Evolutionary conservation across 192 early-diverging fungal species (phyloP).

Genomic region (Coemansia reversa): DNA sequence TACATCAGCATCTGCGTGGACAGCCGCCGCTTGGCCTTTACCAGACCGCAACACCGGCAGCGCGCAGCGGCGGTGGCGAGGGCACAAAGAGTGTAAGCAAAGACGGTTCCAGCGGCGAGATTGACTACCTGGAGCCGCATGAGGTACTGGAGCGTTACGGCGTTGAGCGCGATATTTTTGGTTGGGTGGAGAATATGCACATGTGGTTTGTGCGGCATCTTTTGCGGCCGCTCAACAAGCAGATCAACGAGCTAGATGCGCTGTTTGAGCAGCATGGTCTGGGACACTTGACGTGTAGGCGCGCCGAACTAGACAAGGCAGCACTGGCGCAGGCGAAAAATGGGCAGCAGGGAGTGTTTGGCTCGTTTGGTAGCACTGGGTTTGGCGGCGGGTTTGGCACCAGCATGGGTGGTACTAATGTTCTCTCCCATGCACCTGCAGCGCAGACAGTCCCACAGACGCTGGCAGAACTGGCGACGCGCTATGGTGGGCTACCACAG

Average conservation of each 20-base stretch:
- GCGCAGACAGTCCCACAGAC: conserved; percentile 31
- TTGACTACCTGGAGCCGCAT: conserved; percentile 52
- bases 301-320: conserved; percentile 28
- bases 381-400: conserved; percentile 22
- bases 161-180: conserved; percentile 36
- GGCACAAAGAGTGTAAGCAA: conserved; percentile 32
- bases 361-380: conserved; percentile 12
- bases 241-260: conserved; percentile 45
- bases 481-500: conserved; percentile 40
- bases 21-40: conserved; percentile 49
- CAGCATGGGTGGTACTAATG: conserved; percentile 11
- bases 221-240: conserved; percentile 43
- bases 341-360: neutral
- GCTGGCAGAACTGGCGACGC: conserved; percentile 38
- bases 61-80: conserved; percentile 25
- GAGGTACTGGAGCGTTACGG: conserved; percentile 46
- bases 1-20: conserved; percentile 40
- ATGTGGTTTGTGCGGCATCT: conserved; percentile 53
- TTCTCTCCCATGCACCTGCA: neutral
- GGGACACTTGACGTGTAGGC: conserved; percentile 44
- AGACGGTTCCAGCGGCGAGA: conserved; percentile 18
- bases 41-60: conserved; percentile 46
- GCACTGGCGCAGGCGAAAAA: conserved; percentile 40
- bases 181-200: conserved; percentile 52
- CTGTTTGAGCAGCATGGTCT: conserved; percentile 44